A percentile compares a stretch with the other conserved stretches of the same genome.
These are phyloP conservation scores for Neoscytalidium dimidiatum DNA, from an alignment of 2,329 filamentous ascomycete genomes.

Conservation along the genomic window DNA sequence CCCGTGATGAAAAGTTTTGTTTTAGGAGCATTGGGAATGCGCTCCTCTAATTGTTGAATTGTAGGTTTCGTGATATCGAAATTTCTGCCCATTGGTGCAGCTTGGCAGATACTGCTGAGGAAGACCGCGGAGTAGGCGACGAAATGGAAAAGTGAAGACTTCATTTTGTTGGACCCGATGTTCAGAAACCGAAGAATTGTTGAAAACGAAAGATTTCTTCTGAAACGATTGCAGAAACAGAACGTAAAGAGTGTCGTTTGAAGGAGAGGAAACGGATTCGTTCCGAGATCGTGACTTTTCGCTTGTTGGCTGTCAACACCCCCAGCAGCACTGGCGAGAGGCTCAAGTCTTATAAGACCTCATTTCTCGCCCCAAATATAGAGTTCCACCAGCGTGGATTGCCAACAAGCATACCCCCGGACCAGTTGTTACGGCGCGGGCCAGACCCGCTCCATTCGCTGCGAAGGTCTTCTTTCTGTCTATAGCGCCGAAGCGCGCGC, in stretches of 20 bases:
- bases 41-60: background rate
- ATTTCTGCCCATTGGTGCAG: background rate
- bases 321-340: background rate
- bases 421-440: background rate
- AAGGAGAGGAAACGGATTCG: background rate
- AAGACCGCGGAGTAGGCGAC: background rate
- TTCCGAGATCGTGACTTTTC: background rate
- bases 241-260: background rate
- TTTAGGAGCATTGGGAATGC: background rate
- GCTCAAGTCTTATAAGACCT: background rate
- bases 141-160: background rate
- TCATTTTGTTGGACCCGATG: background rate
- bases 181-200: background rate
- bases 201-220: background rate
- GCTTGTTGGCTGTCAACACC: background rate
- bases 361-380: background rate
- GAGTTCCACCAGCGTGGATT: background rate
- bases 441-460: background rate
- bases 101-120: background rate
- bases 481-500: constrained; percentile 4
- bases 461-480: background rate
- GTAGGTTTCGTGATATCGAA: background rate
- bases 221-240: background rate
- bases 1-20: background rate
- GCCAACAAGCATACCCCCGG: background rate